Evolutionary conservation across 2,329 filamentous ascomycete genomes (phyloP).

Genomic region (Nemania sp.): DNA sequence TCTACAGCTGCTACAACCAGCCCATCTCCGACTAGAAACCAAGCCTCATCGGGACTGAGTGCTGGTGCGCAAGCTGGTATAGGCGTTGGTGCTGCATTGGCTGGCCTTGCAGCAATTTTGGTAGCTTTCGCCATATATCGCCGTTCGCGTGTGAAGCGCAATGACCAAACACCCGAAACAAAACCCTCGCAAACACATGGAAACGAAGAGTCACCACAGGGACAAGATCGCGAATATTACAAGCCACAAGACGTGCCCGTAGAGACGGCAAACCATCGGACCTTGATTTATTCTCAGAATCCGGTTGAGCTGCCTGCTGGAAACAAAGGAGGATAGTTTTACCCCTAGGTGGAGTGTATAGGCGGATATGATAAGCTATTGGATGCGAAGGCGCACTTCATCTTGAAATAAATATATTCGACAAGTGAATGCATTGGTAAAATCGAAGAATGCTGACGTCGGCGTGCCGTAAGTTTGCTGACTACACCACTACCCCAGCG

Average conservation of each 20-base stretch:
- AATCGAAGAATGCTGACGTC: too few relatives aligned
- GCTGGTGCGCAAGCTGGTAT: conserved; percentile 36
- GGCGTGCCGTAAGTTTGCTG: too few relatives aligned
- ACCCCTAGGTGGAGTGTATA: background rate
- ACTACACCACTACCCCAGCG: too few relatives aligned
- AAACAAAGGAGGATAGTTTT: background rate
- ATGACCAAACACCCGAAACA: background rate
- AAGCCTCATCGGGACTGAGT: conserved; percentile 10
- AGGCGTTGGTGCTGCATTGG: conserved; percentile 28
- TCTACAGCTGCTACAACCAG: background rate
- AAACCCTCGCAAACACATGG: background rate
- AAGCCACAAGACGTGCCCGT: background rate
- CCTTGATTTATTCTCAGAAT: background rate
- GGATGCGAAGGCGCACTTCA: too few relatives aligned
- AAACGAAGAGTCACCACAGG: background rate
- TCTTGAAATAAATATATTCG: too few relatives aligned
- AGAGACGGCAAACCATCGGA: background rate
- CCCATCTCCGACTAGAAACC: background rate
- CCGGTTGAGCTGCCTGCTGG: background rate
- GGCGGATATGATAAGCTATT: too few relatives aligned
- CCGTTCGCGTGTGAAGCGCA: conserved; percentile 5
- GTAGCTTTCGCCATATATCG: conserved; percentile 25
- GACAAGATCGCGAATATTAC: background rate
- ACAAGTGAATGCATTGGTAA: too few relatives aligned
- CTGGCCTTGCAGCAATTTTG: conserved; percentile 18